Percentiles rank a stretch among this genome's conserved stretches.
Evolutionary conservation across 2,329 filamentous ascomycete species (phyloP).

Genomic region (Colletotrichum spinosum): DNA sequence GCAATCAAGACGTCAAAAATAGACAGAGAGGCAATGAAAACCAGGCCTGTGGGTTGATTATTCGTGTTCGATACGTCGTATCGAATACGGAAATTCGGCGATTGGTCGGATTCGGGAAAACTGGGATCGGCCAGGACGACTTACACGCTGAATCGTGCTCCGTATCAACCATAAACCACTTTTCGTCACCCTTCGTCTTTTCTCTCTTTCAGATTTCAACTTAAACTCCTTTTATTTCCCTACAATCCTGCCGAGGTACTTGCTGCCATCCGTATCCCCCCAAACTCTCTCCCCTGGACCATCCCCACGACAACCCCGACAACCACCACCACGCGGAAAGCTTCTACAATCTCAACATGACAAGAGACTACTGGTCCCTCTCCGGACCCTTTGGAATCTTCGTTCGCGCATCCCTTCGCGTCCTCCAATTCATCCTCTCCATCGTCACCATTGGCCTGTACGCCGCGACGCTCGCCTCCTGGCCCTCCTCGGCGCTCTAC

Average conservation of each 20-base stretch:
- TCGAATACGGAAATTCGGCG: constrained; percentile 9
- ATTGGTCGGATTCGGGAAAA: constrained; percentile 14
- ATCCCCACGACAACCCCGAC: neutral
- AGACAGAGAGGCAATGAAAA: neutral
- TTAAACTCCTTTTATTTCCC: neutral
- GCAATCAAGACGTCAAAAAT: no score
- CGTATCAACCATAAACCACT: no score
- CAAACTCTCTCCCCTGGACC: neutral
- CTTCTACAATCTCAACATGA: constrained; percentile 1
- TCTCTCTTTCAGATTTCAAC: neutral
- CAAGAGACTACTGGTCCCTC: constrained; percentile 31
- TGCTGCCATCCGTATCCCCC: neutral
- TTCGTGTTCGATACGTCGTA: constrained; percentile 15
- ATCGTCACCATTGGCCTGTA: constrained; percentile 30
- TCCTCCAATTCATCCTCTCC: constrained; percentile 33
- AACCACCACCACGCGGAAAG: neutral
- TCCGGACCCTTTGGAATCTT: constrained; percentile 27
- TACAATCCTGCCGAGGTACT: neutral
- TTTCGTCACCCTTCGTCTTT: neutral
- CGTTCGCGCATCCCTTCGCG: constrained; percentile 23
- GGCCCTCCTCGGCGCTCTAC: neutral
- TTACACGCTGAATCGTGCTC: constrained; percentile 10
- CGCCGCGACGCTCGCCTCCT: constrained; percentile 24
- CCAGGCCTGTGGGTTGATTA: neutral
- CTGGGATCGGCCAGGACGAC: constrained; percentile 16